Evolutionary conservation across 1,284 basidiomycete species (phyloP), one percentile per base, ranked within the genome.

Genomic region (Sphaerobolus stellatus): DNA sequence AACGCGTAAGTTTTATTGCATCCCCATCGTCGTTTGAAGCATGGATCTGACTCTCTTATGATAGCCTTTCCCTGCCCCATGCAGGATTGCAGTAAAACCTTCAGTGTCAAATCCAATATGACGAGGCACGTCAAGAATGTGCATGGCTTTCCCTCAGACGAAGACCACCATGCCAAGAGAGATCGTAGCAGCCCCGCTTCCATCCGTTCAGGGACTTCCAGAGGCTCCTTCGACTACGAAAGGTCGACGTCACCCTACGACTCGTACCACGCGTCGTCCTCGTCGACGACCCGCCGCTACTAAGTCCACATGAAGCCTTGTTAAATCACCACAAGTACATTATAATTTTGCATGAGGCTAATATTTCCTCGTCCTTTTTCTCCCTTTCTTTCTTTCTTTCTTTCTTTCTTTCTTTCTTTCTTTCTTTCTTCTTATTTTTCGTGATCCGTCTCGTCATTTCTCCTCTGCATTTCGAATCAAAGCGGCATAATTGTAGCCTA

Each of bases 21-120:
- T 52, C n/a, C 16, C 5, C n/a, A 13, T 8, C 25, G n/a, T n/a
- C 6, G 25, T n/a, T 34, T 24, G 41, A 27, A 24, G 22, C 5
- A 43, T n/a, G n/a, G 34, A 20, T 40, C 25, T 52, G 11, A 48
- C 20, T 45, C 7, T 29, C 36, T 24, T n/a, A 29, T 16, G 24
- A 7, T 25, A 54, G 53, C 40, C 16, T 54, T 28, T 31, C 13
- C 45, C 9, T 54, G 53, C n/a, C 46, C 46, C 25, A n/a, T 25
- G 20, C 11, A 28, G n/a, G 29, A 38, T 27, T 54, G 53, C 29
- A 29, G 49, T 29, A 54, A 34, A 30, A 6, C 36, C 36, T 54
- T 54, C 30, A 54, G 7, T 41, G 47, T 54, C 45, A 13, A 24
- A 20, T 54, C 53, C 6, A 54, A 54, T 41, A 48, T 48, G 36